Conservation (phyloP, 345 rosid genomes). For the Boechera retrofracta region DNA sequence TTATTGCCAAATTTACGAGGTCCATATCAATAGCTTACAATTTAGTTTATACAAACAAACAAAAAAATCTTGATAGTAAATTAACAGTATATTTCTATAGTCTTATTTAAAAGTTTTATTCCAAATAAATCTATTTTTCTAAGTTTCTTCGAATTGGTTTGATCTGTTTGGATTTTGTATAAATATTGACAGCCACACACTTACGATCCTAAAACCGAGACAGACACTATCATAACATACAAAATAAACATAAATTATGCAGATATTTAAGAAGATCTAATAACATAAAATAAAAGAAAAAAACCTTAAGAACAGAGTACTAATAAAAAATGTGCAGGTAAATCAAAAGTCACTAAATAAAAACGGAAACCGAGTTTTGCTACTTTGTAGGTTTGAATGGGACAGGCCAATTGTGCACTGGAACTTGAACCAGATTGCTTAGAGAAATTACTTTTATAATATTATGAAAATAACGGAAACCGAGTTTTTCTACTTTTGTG, state of each 20-base stretch:
- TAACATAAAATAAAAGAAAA: too few relatives aligned
- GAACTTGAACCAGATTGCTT: conserved; percentile 45
- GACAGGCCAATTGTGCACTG: conserved; percentile 43
- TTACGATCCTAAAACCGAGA: not conserved
- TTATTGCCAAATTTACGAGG: not conserved
- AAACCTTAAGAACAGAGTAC: not conserved
- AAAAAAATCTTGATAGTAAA: not conserved
- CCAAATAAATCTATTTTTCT: not conserved
- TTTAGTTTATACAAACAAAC: not conserved
- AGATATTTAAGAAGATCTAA: too few relatives aligned
- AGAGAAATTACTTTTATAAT: conserved; percentile 12
- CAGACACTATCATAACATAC: too few relatives aligned
- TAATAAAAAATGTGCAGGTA: conserved; percentile 7
- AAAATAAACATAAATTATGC: too few relatives aligned
- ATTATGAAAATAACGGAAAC: conserved; percentile 24
- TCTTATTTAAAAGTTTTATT: not conserved
- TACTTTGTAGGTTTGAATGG: conserved; percentile 29
- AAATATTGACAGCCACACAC: conserved; percentile 1
- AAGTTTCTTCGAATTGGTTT: not conserved
- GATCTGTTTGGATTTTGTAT: not conserved
- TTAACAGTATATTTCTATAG: not conserved
- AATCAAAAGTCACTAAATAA: conserved; percentile 11
- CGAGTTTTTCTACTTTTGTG: conserved; percentile 44
- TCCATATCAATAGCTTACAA: not conserved
- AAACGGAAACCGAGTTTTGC: conserved; percentile 44